Conservation (phyloP, 2,329 filamentous ascomycete genomes). For the Mollisia scopiformis region DNA sequence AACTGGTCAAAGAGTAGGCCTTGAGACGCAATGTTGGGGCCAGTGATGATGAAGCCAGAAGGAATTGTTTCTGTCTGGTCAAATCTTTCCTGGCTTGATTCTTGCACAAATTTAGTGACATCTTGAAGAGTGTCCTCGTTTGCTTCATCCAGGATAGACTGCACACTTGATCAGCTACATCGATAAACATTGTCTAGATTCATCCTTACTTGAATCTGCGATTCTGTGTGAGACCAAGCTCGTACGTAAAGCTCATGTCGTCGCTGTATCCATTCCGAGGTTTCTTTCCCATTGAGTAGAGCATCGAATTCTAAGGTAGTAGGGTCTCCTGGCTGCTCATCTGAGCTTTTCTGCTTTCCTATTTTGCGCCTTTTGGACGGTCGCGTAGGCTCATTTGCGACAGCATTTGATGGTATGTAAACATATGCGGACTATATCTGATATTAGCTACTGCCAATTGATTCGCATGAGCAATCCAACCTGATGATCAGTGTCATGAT, state of each 20-base stretch:
- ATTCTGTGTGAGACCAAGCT: constrained; percentile 67
- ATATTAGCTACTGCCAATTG: neutral
- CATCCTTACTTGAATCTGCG: constrained; percentile 58
- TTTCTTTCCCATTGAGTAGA: constrained; percentile 59
- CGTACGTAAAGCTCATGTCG: constrained; percentile 63
- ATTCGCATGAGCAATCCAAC: constrained; percentile 17
- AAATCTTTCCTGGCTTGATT: constrained; percentile 36
- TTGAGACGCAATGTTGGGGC: constrained; percentile 78
- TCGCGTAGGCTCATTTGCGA: constrained; percentile 28
- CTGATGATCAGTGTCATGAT: constrained; percentile 38
- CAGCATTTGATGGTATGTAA: constrained; percentile 32
- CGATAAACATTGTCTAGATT: neutral
- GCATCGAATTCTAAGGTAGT: constrained; percentile 46
- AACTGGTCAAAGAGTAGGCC: constrained; percentile 74
- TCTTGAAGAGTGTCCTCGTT: constrained; percentile 63
- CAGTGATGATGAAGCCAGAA: constrained; percentile 74
- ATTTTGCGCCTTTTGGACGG: constrained; percentile 41
- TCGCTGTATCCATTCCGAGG: constrained; percentile 48
- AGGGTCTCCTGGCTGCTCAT: neutral
- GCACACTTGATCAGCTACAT: constrained; percentile 34
- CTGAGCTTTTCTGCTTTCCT: constrained; percentile 25
- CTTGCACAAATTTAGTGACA: constrained; percentile 58
- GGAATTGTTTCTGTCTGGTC: constrained; percentile 43
- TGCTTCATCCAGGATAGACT: constrained; percentile 61
- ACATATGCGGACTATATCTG: constrained; percentile 40